Percentiles rank a stretch among this genome's conserved stretches.
phyloP scores from a whole-genome alignment of 352 stramenopile species.

The Globisporangium cylindrosporum region DNA sequence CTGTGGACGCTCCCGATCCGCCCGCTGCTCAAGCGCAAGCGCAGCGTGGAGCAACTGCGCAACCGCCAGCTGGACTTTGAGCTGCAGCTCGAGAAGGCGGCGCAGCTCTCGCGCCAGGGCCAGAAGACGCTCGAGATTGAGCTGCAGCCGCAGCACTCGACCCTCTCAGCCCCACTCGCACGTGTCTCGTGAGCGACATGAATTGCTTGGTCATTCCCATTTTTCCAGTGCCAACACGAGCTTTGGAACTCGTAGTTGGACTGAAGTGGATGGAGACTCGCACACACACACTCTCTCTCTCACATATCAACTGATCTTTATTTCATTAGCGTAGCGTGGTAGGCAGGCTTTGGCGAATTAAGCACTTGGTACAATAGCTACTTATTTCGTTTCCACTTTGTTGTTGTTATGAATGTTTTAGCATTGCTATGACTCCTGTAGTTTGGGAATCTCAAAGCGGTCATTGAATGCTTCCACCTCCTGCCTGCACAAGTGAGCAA shows the following conservation, averaged over 20 bases:
- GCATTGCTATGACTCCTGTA: too few relatives aligned
- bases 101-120: conserved; percentile 21
- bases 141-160: conserved; percentile 33
- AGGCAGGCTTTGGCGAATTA: conserved; percentile 5
- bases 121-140: conserved; percentile 26
- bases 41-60: conserved; percentile 41
- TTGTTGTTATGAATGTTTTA: background rate
- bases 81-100: conserved; percentile 40
- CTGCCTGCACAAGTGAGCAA: background rate
- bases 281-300: too few relatives aligned
- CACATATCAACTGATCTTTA: background rate
- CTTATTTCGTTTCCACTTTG: conserved; percentile 1
- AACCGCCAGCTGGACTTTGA: conserved; percentile 43
- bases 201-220: background rate
- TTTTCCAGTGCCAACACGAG: background rate
- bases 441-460: background rate
- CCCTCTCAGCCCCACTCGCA: conserved; percentile 14
- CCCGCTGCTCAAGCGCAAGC: conserved; percentile 47
- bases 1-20: conserved; percentile 49
- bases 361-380: conserved; percentile 11
- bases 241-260: background rate
- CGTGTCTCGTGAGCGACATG: conserved; percentile 12
- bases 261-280: background rate
- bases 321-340: conserved; percentile 12
- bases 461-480: too few relatives aligned